Percentiles rank a stretch among this genome's conserved stretches.
Evolutionary conservation across 768 basidiomycete genomes (phyloP).

Genomic region (Gautieria morchelliformis): DNA sequence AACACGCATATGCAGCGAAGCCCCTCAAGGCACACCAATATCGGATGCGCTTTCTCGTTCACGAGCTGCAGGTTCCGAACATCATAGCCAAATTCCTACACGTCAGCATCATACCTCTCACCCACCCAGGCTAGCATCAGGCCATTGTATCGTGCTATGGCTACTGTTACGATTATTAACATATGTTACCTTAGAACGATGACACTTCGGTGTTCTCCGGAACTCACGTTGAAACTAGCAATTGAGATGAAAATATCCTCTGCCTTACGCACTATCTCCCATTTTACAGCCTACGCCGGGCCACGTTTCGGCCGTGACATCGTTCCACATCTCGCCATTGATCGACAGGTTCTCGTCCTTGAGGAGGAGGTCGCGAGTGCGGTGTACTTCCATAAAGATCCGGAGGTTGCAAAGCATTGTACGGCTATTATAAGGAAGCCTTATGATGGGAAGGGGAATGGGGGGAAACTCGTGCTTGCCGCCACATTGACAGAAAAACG

Average conservation of each 20-base stretch:
- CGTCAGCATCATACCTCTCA: conserved; percentile 33
- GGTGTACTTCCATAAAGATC: conserved; percentile 31
- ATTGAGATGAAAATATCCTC: conserved; percentile 52
- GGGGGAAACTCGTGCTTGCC: conserved; percentile 39
- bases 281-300: conserved; percentile 47
- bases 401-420: conserved; percentile 44
- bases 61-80: conserved; percentile 45
- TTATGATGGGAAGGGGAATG: conserved; percentile 19
- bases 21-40: conserved; percentile 26
- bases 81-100: no score
- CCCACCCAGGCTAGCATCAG: conserved; percentile 47
- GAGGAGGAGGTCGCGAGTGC: conserved; percentile 43
- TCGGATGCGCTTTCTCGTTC: conserved; percentile 38
- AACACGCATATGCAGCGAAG: conserved; percentile 21
- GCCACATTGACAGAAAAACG: conserved; percentile 45
- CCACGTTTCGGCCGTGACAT: conserved; percentile 44
- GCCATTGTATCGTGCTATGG: conserved; percentile 18
- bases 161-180: conserved; percentile 48
- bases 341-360: conserved; percentile 32
- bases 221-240: conserved; percentile 45
- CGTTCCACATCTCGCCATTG: conserved; percentile 37
- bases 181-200: no score
- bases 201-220: no score
- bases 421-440: conserved; percentile 40
- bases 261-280: conserved; percentile 47